These are phyloP conservation scores for Aspergillus sclerotioniger DNA, from an alignment of 495 filamentous ascomycete species.

Conservation along the genomic window DNA sequence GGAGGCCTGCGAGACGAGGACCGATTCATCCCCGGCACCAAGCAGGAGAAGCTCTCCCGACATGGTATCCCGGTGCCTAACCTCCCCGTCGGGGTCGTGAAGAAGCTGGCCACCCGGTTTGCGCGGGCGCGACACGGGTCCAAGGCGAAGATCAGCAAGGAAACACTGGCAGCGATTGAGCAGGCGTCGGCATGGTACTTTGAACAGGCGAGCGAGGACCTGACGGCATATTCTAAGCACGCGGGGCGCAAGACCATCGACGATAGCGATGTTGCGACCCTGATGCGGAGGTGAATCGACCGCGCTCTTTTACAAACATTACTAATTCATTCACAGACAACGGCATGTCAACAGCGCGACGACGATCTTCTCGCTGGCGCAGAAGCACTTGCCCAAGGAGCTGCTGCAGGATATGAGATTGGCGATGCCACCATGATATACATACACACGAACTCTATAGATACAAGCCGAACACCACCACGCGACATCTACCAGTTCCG, in stretches of 20 bases:
- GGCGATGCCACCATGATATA: slow-evolving; percentile 52
- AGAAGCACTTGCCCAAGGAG: slow-evolving; percentile 77
- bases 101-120: slow-evolving; percentile 71
- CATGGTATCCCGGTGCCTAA: slow-evolving; percentile 74
- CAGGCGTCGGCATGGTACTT: slow-evolving; percentile 87
- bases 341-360: slow-evolving; percentile 67
- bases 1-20: slow-evolving; percentile 44
- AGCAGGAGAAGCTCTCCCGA: slow-evolving; percentile 62
- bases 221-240: slow-evolving; percentile 76
- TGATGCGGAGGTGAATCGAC: slow-evolving; percentile 69
- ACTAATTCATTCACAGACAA: slow-evolving; percentile 60
- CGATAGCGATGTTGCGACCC: slow-evolving; percentile 73
- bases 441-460: slow-evolving; percentile 13
- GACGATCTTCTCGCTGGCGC: slow-evolving; percentile 79
- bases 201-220: slow-evolving; percentile 76
- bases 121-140: slow-evolving; percentile 56
- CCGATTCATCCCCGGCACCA: slow-evolving; percentile 19
- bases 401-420: slow-evolving; percentile 79
- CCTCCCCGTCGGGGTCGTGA: slow-evolving; percentile 66
- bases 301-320: slow-evolving; percentile 18
- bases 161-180: slow-evolving; percentile 69
- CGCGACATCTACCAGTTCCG: slow-evolving; percentile 63
- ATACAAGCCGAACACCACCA: slow-evolving; percentile 27
- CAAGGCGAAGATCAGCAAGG: slow-evolving; percentile 66
- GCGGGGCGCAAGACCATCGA: slow-evolving; percentile 82